Evolutionary conservation across 257 asterid species (phyloP).

Genomic region (Cinchona pubescens): DNA sequence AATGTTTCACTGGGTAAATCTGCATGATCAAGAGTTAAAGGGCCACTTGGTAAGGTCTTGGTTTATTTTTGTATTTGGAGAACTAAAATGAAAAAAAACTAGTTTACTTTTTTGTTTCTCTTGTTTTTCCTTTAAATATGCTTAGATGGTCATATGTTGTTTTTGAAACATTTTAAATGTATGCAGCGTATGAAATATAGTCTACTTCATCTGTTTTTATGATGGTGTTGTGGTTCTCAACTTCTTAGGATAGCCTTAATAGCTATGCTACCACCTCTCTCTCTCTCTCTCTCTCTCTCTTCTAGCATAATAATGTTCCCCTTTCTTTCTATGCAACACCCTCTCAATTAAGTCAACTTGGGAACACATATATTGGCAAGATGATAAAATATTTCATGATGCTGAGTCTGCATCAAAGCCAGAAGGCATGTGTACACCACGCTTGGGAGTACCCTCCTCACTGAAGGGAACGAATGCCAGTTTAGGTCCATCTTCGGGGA

Average conservation of each 20-base stretch:
- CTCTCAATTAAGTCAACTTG: background rate
- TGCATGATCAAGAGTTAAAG: background rate
- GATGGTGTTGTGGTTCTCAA: background rate
- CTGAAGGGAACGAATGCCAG: background rate
- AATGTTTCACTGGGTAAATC: background rate
- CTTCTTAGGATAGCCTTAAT: background rate
- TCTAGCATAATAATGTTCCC: background rate
- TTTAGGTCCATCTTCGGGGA: background rate
- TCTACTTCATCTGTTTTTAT: too few species aligned
- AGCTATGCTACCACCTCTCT: background rate
- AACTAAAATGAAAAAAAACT: background rate
- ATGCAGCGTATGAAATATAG: background rate
- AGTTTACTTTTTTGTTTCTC: too few species aligned
- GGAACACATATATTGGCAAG: background rate
- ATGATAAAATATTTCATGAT: background rate
- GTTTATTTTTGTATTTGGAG: background rate
- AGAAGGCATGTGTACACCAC: background rate
- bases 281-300: background rate
- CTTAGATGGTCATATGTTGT: background rate
- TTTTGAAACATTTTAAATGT: background rate
- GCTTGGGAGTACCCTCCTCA: background rate
- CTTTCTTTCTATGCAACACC: background rate
- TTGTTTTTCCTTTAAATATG: background rate
- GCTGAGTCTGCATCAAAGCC: background rate
- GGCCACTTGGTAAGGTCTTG: background rate